These are phyloP conservation scores for Closterium sp. DNA, from an alignment of 139 green algal genomes.

Conservation along the genomic window DNA sequence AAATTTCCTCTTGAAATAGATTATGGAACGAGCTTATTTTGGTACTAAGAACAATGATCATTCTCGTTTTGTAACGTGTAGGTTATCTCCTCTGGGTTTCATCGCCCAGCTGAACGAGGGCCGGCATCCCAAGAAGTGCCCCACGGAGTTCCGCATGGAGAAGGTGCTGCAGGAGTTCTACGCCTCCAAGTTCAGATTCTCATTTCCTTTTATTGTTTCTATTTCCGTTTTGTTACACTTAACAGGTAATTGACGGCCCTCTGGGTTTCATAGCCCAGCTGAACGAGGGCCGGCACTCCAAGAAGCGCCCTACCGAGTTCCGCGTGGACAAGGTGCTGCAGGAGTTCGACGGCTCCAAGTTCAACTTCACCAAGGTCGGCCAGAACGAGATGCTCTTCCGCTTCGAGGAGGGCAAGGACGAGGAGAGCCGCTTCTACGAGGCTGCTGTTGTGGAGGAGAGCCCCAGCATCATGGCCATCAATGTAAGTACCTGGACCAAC, in stretches of 20 bases:
- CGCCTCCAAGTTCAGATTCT: slow-evolving; percentile 4
- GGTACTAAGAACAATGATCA: neutral
- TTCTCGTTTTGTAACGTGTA: neutral
- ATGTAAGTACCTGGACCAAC: slow-evolving; percentile 73
- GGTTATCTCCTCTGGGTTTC: neutral
- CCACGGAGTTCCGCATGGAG: neutral
- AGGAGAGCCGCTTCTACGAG: too few species aligned
- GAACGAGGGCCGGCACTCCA: slow-evolving; percentile 90
- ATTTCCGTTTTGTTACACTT: slow-evolving; percentile 3
- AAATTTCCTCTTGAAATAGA: too few species aligned
- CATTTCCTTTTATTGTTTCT: neutral
- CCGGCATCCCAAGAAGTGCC: slow-evolving; percentile 12
- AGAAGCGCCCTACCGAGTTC: slow-evolving; percentile 98
- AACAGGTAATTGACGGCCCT: slow-evolving; percentile 62
- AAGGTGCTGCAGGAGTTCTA: slow-evolving; percentile 7
- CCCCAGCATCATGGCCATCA: slow-evolving; percentile 92
- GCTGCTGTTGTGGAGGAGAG: slow-evolving; percentile 8
- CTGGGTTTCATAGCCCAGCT: slow-evolving; percentile 90
- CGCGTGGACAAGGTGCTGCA: slow-evolving; percentile 85
- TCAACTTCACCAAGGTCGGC: slow-evolving; percentile 96
- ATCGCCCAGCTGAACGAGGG: slow-evolving; percentile 21
- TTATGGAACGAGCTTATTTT: neutral
- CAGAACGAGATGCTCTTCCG: slow-evolving; percentile 89
- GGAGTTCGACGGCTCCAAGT: slow-evolving; percentile 87
- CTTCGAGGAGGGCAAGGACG: slow-evolving; percentile 61